These are phyloP conservation scores for Colletotrichum camelliae DNA, from an alignment of 2,329 filamentous ascomycete species.

Conservation along the genomic window DNA sequence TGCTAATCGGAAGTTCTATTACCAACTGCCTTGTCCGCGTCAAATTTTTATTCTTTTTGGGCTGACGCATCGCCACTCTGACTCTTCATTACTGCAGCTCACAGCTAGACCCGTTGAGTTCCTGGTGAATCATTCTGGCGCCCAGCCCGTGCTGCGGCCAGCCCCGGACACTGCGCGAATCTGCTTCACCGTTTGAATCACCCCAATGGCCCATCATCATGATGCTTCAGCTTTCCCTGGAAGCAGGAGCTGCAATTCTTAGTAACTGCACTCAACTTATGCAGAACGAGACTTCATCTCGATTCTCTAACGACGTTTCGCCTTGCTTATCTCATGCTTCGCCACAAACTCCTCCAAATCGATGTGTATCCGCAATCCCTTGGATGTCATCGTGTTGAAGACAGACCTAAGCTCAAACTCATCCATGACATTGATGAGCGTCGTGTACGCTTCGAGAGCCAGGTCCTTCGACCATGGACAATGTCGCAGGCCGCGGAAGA, in stretches of 20 bases:
- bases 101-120: background rate
- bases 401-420: slow-evolving; percentile 54
- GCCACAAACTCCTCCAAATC: slow-evolving; percentile 56
- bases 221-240: background rate
- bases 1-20: background rate
- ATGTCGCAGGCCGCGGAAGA: slow-evolving; percentile 50
- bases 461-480: slow-evolving; percentile 57
- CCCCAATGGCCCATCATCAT: background rate
- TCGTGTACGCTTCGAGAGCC: slow-evolving; percentile 57
- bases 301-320: background rate
- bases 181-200: background rate
- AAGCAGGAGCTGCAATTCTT: background rate
- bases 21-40: background rate
- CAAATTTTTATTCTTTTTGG: background rate
- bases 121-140: background rate
- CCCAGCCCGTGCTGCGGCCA: background rate
- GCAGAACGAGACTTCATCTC: background rate
- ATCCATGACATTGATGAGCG: slow-evolving; percentile 48
- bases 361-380: slow-evolving; percentile 55
- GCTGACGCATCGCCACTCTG: slow-evolving; percentile 11
- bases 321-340: slow-evolving; percentile 31
- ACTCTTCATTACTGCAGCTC: background rate
- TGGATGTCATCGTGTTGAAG: slow-evolving; percentile 51
- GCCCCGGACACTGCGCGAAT: background rate
- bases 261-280: background rate